Evolutionary conservation across 169 alveolate genomes (phyloP), one percentile per base, ranked within the genome.

Genomic region (Plasmodium gonderi): DNA sequence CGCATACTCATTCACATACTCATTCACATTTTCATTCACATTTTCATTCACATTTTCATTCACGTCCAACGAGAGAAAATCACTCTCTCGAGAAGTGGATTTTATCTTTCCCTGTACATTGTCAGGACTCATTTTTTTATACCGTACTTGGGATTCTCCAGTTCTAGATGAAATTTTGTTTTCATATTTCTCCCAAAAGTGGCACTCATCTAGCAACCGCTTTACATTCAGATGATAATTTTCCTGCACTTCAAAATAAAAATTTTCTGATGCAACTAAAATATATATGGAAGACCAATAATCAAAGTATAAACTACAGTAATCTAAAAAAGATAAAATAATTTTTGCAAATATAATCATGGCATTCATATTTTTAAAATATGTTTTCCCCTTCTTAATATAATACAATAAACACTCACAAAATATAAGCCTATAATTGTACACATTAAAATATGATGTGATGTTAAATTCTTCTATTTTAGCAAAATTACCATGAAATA

Each of bases 261-360:
- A 83, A 49, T 83, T 83, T 83, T 83, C 92, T 23, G 92, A 69
- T 17, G 92, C 92, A 14, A 83, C 76, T 47, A 83, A 72, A 72
- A 83, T 83, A 29, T 83, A 83, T n/a, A 83, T 72, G 38, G 83
- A 69, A 17, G 83, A 83, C 92, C 92, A 83, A 40, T 83, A 83
- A 49, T 83, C 92, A 26, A 47, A 69, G 60, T 83, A 74, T 44
- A 69, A 69, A 83, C 42, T 76, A 42, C 92, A 83, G 33, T 44
- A 69, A 26, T 83, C 92, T 54, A 83, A 83, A 69, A 83, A 83
- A 38, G 64, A 64, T 29, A 83, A 83, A n/a, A 83, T 83, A 14
- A 83, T 74, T 83, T 76, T 83, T 83, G 92, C 82, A 83, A 83
- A 72, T 47, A 83, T 69, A 45, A 72, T 40, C 45, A 83, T 83